Evolutionary conservation across 805 yeast genomes (phyloP).

Genomic region (Komagataella populi): DNA sequence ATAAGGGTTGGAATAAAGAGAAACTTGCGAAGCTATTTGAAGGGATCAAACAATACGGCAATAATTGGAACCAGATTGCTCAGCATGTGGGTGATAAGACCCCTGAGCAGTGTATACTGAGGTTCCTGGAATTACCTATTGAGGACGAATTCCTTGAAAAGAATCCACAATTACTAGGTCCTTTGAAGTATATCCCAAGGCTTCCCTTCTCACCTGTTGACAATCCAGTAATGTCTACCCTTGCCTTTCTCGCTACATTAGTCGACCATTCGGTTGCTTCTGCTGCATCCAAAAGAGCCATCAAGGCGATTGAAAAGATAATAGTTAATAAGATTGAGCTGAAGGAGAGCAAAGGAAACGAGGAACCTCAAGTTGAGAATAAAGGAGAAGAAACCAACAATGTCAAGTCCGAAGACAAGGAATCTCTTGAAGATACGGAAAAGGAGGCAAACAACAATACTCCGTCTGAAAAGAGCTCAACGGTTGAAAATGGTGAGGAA

Average conservation of each 20-base stretch:
- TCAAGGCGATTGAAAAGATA: conserved; percentile 31
- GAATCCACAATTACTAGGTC: conserved; percentile 39
- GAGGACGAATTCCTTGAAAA: conserved; percentile 59
- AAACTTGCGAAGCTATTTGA: conserved; percentile 48
- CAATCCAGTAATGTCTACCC: conserved; percentile 89
- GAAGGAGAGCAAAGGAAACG: conserved; percentile 9
- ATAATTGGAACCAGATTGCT: conserved; percentile 75
- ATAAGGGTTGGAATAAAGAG: conserved; percentile 49
- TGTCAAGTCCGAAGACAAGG: neutral
- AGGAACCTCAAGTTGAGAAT: conserved; percentile 6
- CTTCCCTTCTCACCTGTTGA: conserved; percentile 78
- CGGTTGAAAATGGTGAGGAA: conserved; percentile 4
- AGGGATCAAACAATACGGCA: conserved; percentile 46
- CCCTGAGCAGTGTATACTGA: conserved; percentile 66
- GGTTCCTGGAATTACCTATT: conserved; percentile 68
- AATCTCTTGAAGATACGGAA: neutral
- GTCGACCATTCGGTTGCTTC: conserved; percentile 81
- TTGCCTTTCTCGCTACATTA: conserved; percentile 72
- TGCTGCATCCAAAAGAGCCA: conserved; percentile 62
- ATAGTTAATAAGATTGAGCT: conserved; percentile 22
- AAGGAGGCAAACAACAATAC: neutral
- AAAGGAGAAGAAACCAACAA: conserved; percentile 3
- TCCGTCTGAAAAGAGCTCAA: neutral
- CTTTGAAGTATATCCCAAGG: conserved; percentile 71
- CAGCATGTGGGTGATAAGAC: conserved; percentile 53